These are phyloP conservation scores for Candida gorgasii DNA, from an alignment of 805 yeast species.

Conservation along the genomic window DNA sequence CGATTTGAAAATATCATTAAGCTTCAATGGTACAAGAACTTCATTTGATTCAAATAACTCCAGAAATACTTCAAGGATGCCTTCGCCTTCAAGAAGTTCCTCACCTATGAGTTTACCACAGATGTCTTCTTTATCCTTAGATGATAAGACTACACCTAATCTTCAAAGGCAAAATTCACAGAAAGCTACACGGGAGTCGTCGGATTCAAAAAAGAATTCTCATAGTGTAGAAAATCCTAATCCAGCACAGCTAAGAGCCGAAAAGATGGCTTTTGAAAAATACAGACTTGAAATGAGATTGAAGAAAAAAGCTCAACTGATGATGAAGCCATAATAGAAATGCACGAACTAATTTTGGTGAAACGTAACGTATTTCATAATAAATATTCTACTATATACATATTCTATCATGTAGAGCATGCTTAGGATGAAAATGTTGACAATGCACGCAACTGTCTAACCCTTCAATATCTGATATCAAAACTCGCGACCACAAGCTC, in stretches of 20 bases:
- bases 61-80: constrained; percentile 9
- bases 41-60: constrained; percentile 23
- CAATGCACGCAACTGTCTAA: no score
- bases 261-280: constrained; percentile 46
- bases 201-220: neutral
- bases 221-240: neutral
- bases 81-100: constrained; percentile 11
- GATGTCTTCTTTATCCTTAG: neutral
- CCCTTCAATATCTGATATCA: no score
- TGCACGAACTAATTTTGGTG: no score
- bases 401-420: no score
- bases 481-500: no score
- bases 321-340: constrained; percentile 23
- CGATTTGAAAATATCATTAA: constrained; percentile 30
- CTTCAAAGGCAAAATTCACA: neutral
- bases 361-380: no score
- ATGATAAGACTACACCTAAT: neutral
- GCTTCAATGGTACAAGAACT: constrained; percentile 22
- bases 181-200: no score
- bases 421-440: no score
- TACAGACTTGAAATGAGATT: constrained; percentile 47
- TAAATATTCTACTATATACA: no score
- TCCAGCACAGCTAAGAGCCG: constrained; percentile 21
- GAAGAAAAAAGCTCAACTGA: constrained; percentile 43
- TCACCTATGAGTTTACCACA: constrained; percentile 1